phyloP scores from a whole-genome alignment of 2,329 filamentous ascomycete species.

The Cladophialophora psammophila region DNA sequence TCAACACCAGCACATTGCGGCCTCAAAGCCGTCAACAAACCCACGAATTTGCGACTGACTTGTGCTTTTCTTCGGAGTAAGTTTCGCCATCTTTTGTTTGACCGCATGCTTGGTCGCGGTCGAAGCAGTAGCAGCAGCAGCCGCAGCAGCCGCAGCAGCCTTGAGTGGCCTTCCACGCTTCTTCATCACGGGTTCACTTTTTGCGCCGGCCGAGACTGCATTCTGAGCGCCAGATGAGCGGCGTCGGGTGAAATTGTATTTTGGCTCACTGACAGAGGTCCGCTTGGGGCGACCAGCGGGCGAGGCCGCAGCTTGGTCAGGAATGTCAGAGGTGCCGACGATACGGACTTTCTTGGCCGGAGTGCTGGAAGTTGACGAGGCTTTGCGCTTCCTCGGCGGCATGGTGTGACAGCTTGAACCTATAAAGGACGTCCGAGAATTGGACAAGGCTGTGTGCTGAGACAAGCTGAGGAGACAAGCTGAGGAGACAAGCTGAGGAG shows the following conservation, averaged over 20 bases:
- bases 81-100: background rate
- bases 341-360: constrained; percentile 35
- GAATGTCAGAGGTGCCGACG: constrained; percentile 21
- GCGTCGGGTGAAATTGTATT: constrained; percentile 29
- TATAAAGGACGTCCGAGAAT: no score
- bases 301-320: constrained; percentile 17
- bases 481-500: no score
- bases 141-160: constrained; percentile 11
- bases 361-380: constrained; percentile 8
- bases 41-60: constrained; percentile 1
- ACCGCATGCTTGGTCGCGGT: constrained; percentile 8
- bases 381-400: constrained; percentile 34
- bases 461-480: no score
- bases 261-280: constrained; percentile 30
- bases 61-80: constrained; percentile 3
- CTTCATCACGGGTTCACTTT: constrained; percentile 11
- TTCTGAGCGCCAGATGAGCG: constrained; percentile 23
- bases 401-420: constrained; percentile 18
- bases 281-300: constrained; percentile 35
- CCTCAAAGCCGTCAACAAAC: background rate
- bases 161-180: constrained; percentile 24
- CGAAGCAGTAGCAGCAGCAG: constrained; percentile 3
- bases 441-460: no score
- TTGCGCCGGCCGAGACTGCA: constrained; percentile 3
- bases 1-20: background rate